Evolutionary conservation across 1,139 yeast genomes (phyloP).

Genomic region (Wickerhamiella pararugosa): DNA sequence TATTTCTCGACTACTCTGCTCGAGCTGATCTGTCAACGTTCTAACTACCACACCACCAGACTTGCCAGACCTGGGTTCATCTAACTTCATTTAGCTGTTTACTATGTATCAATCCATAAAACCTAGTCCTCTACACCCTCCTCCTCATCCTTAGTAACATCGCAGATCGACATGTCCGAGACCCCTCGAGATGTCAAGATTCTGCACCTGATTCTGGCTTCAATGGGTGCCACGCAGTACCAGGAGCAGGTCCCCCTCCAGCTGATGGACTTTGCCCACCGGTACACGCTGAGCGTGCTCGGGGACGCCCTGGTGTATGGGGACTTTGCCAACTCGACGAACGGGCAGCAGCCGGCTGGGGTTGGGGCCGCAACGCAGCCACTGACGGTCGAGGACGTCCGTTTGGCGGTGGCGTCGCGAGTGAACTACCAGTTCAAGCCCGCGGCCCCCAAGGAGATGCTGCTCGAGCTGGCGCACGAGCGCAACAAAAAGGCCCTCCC

Average conservation of each 20-base stretch:
- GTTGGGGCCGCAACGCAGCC: constrained; percentile 32
- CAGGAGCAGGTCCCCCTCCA: constrained; percentile 93
- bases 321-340: constrained; percentile 42
- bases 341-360: constrained; percentile 25
- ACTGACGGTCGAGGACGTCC: constrained; percentile 72
- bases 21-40: too few relatives aligned
- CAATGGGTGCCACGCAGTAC: constrained; percentile 82
- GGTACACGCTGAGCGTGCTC: constrained; percentile 73
- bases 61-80: too few relatives aligned
- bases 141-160: too few relatives aligned
- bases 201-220: constrained; percentile 77
- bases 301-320: constrained; percentile 81
- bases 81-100: too few relatives aligned
- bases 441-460: constrained; percentile 81
- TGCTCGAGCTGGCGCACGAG: constrained; percentile 83
- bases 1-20: too few relatives aligned
- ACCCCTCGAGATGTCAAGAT: constrained; percentile 83
- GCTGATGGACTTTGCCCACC: constrained; percentile 87
- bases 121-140: too few relatives aligned
- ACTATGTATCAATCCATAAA: too few relatives aligned
- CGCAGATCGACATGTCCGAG: neutral
- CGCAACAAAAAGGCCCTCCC: constrained; percentile 83
- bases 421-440: constrained; percentile 93
- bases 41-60: too few relatives aligned
- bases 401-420: constrained; percentile 85